Percentiles rank a stretch among this genome's conserved stretches.
Conservation (phyloP, 257 asterid genomes). For the Anisodus acutangulus region DNA sequence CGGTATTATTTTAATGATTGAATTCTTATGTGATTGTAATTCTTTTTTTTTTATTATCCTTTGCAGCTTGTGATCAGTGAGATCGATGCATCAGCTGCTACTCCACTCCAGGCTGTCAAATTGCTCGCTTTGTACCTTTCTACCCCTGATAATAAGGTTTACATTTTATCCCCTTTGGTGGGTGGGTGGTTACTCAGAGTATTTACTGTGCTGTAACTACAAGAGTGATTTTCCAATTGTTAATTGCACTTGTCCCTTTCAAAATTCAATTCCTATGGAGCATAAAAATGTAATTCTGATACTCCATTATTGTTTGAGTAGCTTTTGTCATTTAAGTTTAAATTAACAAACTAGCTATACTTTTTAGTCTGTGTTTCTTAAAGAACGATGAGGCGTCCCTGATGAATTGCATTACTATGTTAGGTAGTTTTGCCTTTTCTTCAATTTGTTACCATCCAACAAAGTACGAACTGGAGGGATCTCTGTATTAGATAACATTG, state of each 20-base stretch:
- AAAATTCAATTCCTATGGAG: not conserved
- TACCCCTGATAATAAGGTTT: constrained; percentile 74
- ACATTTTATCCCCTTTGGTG: not conserved
- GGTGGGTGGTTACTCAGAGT: not conserved
- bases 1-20: no score
- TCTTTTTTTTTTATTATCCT: not conserved
- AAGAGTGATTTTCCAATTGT: not conserved
- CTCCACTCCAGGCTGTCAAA: constrained; percentile 97
- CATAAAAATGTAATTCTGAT: not conserved
- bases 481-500: not conserved
- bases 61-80: constrained; percentile 83
- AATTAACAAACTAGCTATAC: not conserved
- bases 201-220: not conserved
- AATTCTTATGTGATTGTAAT: not conserved
- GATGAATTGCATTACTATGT: not conserved
- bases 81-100: constrained; percentile 91
- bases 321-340: not conserved
- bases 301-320: not conserved
- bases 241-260: not conserved
- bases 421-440: not conserved
- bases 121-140: constrained; percentile 81
- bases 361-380: not conserved
- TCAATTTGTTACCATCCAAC: not conserved
- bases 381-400: not conserved
- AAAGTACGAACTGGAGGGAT: not conserved